Percentiles rank a stretch among this genome's conserved stretches.
Evolutionary conservation across 2,329 filamentous ascomycete genomes (phyloP).

Genomic region (Diaporthe caulivora): DNA sequence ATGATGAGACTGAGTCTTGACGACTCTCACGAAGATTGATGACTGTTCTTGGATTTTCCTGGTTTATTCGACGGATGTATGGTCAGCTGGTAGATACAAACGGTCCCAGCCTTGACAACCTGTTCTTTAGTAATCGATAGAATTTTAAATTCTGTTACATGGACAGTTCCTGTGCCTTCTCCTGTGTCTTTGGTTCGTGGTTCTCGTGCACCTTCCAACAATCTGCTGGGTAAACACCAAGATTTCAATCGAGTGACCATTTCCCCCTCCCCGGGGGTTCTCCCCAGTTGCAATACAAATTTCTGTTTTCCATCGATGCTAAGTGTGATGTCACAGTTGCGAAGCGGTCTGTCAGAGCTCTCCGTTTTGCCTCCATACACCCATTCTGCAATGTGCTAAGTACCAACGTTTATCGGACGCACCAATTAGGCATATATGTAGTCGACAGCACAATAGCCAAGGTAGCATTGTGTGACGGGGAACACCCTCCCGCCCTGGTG

Average conservation of each 20-base stretch:
- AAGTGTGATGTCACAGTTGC: neutral
- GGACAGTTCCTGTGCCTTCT: too few relatives aligned
- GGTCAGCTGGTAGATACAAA: conserved; percentile 5
- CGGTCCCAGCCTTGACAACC: neutral
- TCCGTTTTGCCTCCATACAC: neutral
- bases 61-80: neutral
- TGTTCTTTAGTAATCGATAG: neutral
- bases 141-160: neutral
- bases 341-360: neutral
- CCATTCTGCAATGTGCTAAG: neutral
- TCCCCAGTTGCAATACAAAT: neutral
- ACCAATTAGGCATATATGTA: neutral
- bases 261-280: too few relatives aligned
- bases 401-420: neutral
- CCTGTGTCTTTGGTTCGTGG: too few relatives aligned
- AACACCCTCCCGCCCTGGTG: neutral
- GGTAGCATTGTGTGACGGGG: neutral
- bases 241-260: neutral
- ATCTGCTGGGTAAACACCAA: too few relatives aligned
- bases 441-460: neutral
- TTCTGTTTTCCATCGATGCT: neutral
- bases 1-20: neutral
- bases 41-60: neutral
- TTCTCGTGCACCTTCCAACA: too few relatives aligned
- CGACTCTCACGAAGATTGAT: neutral